These are phyloP conservation scores for Datisca glomerata DNA, from an alignment of 306 rosid genomes.

Conservation along the genomic window DNA sequence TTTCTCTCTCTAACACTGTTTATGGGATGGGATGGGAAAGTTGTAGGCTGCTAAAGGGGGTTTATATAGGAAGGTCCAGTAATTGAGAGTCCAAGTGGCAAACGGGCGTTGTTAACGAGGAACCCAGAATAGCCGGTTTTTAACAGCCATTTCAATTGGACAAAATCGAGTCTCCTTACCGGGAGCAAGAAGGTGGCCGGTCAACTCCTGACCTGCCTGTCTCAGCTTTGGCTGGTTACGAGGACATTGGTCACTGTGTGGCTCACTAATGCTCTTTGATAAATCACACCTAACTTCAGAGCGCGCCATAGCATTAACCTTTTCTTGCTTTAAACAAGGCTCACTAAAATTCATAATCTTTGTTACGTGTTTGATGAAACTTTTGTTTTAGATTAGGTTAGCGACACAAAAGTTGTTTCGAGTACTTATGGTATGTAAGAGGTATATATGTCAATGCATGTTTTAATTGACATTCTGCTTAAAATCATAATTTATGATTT, in stretches of 20 bases:
- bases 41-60: slow-evolving; percentile 1
- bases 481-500: too few species aligned
- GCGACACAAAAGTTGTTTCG: too few species aligned
- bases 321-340: too few species aligned
- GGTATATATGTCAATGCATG: too few species aligned
- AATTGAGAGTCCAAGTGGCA: slow-evolving; percentile 15
- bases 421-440: too few species aligned
- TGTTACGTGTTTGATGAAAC: too few species aligned
- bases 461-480: too few species aligned
- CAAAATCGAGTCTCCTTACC: slow-evolving; percentile 4
- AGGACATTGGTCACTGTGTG: neutral
- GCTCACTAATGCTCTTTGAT: neutral
- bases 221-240: neutral
- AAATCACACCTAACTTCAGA: neutral
- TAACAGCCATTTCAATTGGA: slow-evolving; percentile 10
- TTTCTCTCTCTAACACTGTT: neutral
- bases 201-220: neutral
- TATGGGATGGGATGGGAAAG: neutral
- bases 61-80: neutral
- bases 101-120: slow-evolving; percentile 19
- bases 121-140: slow-evolving; percentile 10
- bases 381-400: too few species aligned
- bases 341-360: too few species aligned
- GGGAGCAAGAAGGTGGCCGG: slow-evolving; percentile 12
- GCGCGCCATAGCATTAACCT: too few species aligned